phyloP scores from a whole-genome alignment of 306 rosid species.

The Dalbergia cultrata region DNA sequence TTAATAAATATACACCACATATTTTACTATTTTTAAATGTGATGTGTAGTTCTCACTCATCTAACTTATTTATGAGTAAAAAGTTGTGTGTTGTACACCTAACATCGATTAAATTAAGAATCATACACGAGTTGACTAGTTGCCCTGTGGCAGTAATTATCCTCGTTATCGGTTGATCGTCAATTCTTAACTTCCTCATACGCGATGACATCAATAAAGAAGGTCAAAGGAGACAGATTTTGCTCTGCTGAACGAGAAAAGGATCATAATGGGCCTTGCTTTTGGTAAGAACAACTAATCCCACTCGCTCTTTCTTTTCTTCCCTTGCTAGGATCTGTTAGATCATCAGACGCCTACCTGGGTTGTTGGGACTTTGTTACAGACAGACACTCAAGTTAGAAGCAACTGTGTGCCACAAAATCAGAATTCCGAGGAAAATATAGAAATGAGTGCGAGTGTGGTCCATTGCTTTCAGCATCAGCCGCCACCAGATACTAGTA shows the following conservation, averaged over 20 bases:
- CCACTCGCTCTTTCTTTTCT: no score
- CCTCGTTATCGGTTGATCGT: neutral
- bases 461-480: neutral
- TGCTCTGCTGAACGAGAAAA: neutral
- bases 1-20: no score
- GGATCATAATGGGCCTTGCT: neutral
- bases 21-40: no score
- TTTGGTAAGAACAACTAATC: neutral
- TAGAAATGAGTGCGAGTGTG: neutral
- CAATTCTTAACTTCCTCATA: neutral
- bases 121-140: neutral
- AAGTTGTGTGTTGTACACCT: no score
- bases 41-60: no score
- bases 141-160: neutral
- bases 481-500: neutral
- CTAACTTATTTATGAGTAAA: no score
- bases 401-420: neutral
- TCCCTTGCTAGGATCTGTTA: no score
- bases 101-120: no score
- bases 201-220: neutral
- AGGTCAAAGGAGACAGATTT: neutral
- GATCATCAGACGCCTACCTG: no score
- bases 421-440: neutral
- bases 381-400: neutral
- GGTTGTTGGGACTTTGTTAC: no score